These are phyloP conservation scores for Sclerotiophoma versabilis DNA, from an alignment of 2,329 filamentous ascomycete species.

Conservation along the genomic window DNA sequence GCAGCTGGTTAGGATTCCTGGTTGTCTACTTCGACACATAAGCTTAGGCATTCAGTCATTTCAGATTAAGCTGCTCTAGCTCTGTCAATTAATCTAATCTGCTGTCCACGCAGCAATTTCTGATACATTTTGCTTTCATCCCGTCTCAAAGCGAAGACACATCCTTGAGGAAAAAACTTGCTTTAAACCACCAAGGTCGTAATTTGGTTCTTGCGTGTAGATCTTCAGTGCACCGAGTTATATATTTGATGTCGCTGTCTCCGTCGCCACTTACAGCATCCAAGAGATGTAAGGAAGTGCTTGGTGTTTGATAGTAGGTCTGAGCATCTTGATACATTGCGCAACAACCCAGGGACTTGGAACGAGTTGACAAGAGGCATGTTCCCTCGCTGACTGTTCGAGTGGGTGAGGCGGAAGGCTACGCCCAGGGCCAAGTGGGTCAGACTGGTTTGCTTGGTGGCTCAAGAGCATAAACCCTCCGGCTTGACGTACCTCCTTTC, in stretches of 20 bases:
- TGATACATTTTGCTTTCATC: no score
- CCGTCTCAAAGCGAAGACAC: no score
- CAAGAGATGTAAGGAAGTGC: not conserved
- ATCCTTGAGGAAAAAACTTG: no score
- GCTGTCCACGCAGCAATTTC: no score
- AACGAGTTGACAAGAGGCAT: constrained; percentile 2
- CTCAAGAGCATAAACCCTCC: constrained; percentile 35
- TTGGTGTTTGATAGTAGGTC: not conserved
- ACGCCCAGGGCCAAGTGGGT: constrained; percentile 39
- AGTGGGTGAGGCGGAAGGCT: constrained; percentile 4
- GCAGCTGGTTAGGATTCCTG: constrained; percentile 93
- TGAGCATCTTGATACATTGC: not conserved
- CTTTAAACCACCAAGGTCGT: no score
- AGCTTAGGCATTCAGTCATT: not conserved
- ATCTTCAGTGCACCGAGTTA: no score
- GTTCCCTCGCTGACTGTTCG: not conserved
- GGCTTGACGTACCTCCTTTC: constrained; percentile 7
- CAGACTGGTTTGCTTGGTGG: constrained; percentile 39
- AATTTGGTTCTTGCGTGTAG: no score
- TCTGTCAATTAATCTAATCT: not conserved
- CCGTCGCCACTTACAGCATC: no score
- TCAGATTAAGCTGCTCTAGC: not conserved
- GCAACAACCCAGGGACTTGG: not conserved
- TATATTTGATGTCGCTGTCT: no score
- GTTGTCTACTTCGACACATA: constrained; percentile 78